phyloP scores from a whole-genome alignment of 106 monocot species.

The Platanthera guangdongensis region DNA sequence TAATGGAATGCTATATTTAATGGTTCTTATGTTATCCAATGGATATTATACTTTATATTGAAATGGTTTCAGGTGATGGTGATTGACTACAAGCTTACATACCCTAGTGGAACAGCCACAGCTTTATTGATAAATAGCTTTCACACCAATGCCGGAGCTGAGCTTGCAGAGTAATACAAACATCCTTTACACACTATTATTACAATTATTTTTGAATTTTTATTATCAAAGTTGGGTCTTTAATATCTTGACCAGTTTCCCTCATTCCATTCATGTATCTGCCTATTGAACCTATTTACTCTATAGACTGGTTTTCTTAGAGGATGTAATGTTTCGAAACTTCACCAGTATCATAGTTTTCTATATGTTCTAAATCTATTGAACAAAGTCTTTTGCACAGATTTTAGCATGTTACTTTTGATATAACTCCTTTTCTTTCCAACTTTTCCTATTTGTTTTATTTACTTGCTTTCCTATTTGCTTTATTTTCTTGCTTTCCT shows the following conservation, averaged over 20 bases:
- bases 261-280: too few relatives aligned
- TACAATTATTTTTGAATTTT: background rate
- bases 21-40: background rate
- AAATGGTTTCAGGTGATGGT: slow-evolving; percentile 47
- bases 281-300: too few relatives aligned
- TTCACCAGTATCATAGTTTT: background rate
- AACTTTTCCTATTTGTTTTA: background rate
- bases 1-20: background rate
- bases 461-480: background rate
- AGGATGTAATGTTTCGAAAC: background rate
- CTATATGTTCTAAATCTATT: background rate
- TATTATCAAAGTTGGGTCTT: background rate
- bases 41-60: background rate
- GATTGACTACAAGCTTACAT: slow-evolving; percentile 69
- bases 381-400: background rate
- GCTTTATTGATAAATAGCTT: slow-evolving; percentile 70
- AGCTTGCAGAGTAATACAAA: slow-evolving; percentile 45
- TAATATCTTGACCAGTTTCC: background rate
- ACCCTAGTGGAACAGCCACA: slow-evolving; percentile 74
- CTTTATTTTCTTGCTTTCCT: background rate
- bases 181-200: background rate
- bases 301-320: background rate
- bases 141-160: slow-evolving; percentile 48
- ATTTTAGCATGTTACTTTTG: background rate
- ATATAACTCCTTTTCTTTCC: background rate